Base-by-base conservation (phyloP, 2,329 filamentous ascomycete genomes). In the Fusarium piperis region DNA sequence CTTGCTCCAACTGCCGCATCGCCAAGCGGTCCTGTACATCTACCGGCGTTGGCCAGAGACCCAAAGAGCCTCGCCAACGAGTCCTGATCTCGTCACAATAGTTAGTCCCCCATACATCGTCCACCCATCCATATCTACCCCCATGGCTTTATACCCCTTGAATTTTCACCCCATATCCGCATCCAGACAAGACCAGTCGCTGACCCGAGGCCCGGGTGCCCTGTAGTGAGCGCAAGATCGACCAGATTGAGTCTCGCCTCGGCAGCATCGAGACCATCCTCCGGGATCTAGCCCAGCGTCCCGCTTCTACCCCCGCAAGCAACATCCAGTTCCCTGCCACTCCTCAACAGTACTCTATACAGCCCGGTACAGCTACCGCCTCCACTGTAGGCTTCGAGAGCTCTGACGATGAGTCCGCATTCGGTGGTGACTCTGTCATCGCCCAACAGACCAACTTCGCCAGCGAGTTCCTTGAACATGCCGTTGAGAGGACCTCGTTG, bases 1-100 rank as follows among this genome's bases (percentile, higher is more conserved):
- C 88, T 28, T 90, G 88, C 76, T 86, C 87, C 59, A 89, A 89
- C 73, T 90, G 88, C 74, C 83, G 85, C 35, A 87, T 83, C 26
- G 85, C 87, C 30, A 85, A 85, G 68, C 82, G 87, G 10, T 75
- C 81, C 13, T 90, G 88, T 74, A 88, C 85, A 64, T 89, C 86
- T 6, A 88, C 86, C 0, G 87, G 87, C 4, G 80, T 83, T 13
- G 85, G 85, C 9, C 87, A 89, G 74, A 84, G 86, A 65, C 85
- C 86, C 28, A 88, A 86, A 75, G 87, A 89, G 74, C 80, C 83
- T 48, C 83, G 87, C 41, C 87, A 89, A 73, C 81, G 88, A 59
- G 87, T 90, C 39, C 81, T 90, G 68, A 89, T 90, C 65, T 89
- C 88, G 3, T 87, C 86, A 46, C 87, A 89, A 83, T 90, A 90